Evolutionary conservation across 129 eudicot genomes (phyloP), one percentile per base, ranked within the genome.

Genomic region (Helichrysum umbraculigerum): DNA sequence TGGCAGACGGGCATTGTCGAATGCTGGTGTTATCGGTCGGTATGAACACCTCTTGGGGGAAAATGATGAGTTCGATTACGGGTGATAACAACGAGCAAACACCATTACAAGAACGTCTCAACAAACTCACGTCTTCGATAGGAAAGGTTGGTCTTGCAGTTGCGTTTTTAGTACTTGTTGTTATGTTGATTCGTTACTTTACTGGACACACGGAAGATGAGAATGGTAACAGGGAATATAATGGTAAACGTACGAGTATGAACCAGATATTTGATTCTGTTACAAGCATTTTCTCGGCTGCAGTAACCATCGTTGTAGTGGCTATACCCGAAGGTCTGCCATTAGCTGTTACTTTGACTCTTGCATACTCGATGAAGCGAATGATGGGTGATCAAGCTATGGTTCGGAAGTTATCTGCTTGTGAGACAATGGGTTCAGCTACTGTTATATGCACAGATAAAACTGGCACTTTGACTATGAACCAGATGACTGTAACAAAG

Each of bases 371-470:
- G 9, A 90, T 92, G 98, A 92, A 90, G 57, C 84, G 96, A 76
- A 90, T 92, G 98, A 93, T 93, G 98, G 74, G 62, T 5, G 96
- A 93, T 83, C 90, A 90, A 64, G 98, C 98, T 5, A 90, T 90
- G 96, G 96, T 93, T 60, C 75, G 98, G 70, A 93, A 90, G 77
- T 77, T 88, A 51, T 93, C 98, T 6, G 98, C 96, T 9, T 90
- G 96, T 52, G 98, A 92, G 73, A 92, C 98, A 32, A 92, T 92
- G 98, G 98, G 98, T 28, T 90, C 96, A 0, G 96, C 98, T 63
- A 92, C 96, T 0, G 90, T 87, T 54, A 90, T 92, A 60, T 92
- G 98, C 82, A 90, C 94, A 0, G 98, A 92, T 47, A 92, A 92
- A 83, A 92, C 96, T 3, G 98, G 98, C 3, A 92, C 98, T 4